Conservation (phyloP, 2,329 filamentous ascomycete genomes). For the Pseudocercospora pini-densiflorae region DNA sequence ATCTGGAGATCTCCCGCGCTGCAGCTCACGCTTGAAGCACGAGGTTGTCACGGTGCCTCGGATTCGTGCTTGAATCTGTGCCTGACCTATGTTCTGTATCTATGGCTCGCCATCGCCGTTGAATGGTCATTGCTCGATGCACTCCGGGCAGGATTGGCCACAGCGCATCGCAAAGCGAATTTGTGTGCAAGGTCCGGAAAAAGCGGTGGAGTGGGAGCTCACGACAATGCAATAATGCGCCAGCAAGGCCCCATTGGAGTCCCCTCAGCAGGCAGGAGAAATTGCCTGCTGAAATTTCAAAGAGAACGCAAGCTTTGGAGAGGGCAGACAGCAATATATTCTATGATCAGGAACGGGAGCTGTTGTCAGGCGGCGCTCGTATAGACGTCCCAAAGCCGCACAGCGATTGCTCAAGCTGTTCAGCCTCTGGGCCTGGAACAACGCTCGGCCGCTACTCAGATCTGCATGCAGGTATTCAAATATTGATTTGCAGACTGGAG, state of each 20-base stretch:
- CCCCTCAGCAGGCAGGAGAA: too few relatives aligned
- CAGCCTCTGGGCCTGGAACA: background rate
- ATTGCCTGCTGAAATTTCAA: too few relatives aligned
- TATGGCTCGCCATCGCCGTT: background rate
- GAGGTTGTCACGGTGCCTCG: background rate
- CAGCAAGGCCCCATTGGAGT: too few relatives aligned
- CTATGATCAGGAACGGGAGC: too few relatives aligned
- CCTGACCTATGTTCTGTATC: too few relatives aligned
- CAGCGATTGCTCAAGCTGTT: background rate
- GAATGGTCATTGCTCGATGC: background rate
- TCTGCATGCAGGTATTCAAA: background rate
- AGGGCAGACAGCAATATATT: too few relatives aligned
- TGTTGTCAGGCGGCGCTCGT: too few relatives aligned
- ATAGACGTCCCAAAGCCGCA: too few relatives aligned
- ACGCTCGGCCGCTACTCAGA: background rate
- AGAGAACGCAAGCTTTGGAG: too few relatives aligned
- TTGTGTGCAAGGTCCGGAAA: background rate
- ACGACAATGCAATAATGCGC: background rate
- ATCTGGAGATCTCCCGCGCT: background rate
- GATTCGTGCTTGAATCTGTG: background rate
- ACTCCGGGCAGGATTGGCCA: too few relatives aligned
- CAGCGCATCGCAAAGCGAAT: background rate
- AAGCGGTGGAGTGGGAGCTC: background rate
- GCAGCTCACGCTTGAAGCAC: background rate
- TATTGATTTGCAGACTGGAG: background rate